Percentiles rank a stretch among this genome's conserved stretches.
phyloP scores from a whole-genome alignment of 139 green algal genomes.

The Nannochloris sp. region DNA sequence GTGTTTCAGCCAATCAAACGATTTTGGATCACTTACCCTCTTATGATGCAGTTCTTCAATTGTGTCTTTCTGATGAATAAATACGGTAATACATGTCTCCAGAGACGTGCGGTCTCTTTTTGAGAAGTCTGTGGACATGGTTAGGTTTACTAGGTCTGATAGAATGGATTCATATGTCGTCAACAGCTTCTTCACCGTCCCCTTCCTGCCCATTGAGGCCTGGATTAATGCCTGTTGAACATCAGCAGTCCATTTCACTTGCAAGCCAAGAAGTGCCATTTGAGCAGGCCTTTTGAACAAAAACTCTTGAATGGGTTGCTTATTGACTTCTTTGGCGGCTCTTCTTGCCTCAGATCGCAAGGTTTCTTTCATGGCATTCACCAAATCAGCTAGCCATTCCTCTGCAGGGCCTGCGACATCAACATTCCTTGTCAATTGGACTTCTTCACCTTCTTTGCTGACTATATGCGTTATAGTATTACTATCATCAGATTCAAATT shows the following conservation, averaged over 20 bases:
- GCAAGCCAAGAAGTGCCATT: conserved; percentile 83
- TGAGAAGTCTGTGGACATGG: conserved; percentile 65
- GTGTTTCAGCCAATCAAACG: conserved; percentile 98
- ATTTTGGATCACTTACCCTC: conserved; percentile 87
- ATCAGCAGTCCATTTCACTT: conserved; percentile 93
- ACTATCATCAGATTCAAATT: conserved; percentile 84
- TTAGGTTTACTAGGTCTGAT: conserved; percentile 78
- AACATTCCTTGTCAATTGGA: conserved; percentile 52
- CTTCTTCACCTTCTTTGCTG: conserved; percentile 70
- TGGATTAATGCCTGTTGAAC: conserved; percentile 38
- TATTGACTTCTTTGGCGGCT: background rate
- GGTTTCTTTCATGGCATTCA: conserved; percentile 83
- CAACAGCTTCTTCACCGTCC: conserved; percentile 72
- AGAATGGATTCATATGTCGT: conserved; percentile 74
- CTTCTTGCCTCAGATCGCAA: conserved; percentile 22
- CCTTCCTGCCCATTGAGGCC: conserved; percentile 75
- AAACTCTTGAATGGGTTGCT: conserved; percentile 6
- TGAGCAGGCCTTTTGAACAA: conserved; percentile 38
- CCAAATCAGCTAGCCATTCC: conserved; percentile 87
- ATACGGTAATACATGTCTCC: conserved; percentile 94
- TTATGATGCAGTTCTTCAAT: conserved; percentile 82
- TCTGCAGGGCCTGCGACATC: conserved; percentile 85
- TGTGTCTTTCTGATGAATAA: conserved; percentile 94
- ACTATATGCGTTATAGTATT: conserved; percentile 86
- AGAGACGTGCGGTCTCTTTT: conserved; percentile 81